phyloP scores from a whole-genome alignment of 1,139 yeast species.

The Hansenula lynferdii region DNA sequence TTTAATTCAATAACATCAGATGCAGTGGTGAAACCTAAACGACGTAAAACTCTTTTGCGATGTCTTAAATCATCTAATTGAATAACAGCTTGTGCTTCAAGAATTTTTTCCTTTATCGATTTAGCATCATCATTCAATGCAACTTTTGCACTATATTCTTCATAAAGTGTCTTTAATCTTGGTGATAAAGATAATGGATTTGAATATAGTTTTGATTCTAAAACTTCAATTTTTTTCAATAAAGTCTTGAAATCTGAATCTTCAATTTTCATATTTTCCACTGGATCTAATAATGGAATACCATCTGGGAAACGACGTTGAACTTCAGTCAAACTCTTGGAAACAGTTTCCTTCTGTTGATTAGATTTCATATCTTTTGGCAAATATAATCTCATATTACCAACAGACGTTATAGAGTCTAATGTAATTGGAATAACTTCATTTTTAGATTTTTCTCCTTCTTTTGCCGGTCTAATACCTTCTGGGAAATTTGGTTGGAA shows the following conservation, averaged over 20 bases:
- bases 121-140: slow-evolving; percentile 58
- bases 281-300: slow-evolving; percentile 83
- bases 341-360: slow-evolving; percentile 67
- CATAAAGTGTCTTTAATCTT: slow-evolving; percentile 56
- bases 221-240: slow-evolving; percentile 72
- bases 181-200: slow-evolving; percentile 71
- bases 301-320: slow-evolving; percentile 85
- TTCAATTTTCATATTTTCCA: slow-evolving; percentile 85
- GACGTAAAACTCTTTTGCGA: slow-evolving; percentile 84
- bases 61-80: slow-evolving; percentile 92
- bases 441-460: slow-evolving; percentile 67
- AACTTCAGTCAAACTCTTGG: slow-evolving; percentile 76
- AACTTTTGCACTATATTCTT: slow-evolving; percentile 60
- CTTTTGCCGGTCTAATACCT: slow-evolving; percentile 80
- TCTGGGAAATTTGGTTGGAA: slow-evolving; percentile 71
- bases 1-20: slow-evolving; percentile 88
- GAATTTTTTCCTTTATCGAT: slow-evolving; percentile 55
- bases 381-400: slow-evolving; percentile 74
- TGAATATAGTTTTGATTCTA: slow-evolving; percentile 65
- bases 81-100: slow-evolving; percentile 84
- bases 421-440: slow-evolving; percentile 84
- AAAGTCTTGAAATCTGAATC: slow-evolving; percentile 71
- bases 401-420: slow-evolving; percentile 66
- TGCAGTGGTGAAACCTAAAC: slow-evolving; percentile 76
- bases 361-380: slow-evolving; percentile 76